Evolutionary conservation across 2,329 filamentous ascomycete species (phyloP).

Genomic region (Fusarium torulosum): DNA sequence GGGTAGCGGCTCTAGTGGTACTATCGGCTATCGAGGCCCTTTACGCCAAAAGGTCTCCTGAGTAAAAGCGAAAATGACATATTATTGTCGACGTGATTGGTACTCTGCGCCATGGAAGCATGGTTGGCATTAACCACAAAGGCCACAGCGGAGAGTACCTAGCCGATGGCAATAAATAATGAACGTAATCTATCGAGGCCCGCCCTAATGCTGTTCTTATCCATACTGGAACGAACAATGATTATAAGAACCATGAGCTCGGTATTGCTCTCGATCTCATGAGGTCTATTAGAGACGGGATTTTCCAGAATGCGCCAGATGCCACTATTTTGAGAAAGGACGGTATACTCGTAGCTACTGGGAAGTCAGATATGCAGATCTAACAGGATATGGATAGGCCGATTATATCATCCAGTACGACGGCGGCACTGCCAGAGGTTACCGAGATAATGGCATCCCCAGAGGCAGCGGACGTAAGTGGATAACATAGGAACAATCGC

Average conservation of each 20-base stretch:
- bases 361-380: conserved; percentile 26
- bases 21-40: conserved; percentile 12
- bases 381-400: conserved; percentile 21
- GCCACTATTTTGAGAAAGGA: too few species aligned
- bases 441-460: conserved; percentile 22
- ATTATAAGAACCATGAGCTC: conserved; percentile 19
- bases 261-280: not conserved
- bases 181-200: conserved; percentile 16
- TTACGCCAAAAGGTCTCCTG: conserved; percentile 16
- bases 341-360: too few species aligned
- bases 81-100: conserved; percentile 32
- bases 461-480: conserved; percentile 6
- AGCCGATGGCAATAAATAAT: conserved; percentile 12
- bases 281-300: conserved; percentile 3
- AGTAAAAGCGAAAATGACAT: conserved; percentile 2
- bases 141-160: conserved; percentile 26
- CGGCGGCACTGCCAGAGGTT: conserved; percentile 17
- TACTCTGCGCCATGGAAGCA: conserved; percentile 13
- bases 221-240: conserved; percentile 32
- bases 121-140: conserved; percentile 31
- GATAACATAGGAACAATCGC: conserved; percentile 26
- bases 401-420: conserved; percentile 31
- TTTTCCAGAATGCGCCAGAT: conserved; percentile 16
- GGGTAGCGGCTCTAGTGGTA: conserved; percentile 25
- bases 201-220: conserved; percentile 28